A percentile compares a stretch with the other conserved stretches of the same genome.
phyloP scores from a whole-genome alignment of 805 yeast species.

The Candida corydali region DNA sequence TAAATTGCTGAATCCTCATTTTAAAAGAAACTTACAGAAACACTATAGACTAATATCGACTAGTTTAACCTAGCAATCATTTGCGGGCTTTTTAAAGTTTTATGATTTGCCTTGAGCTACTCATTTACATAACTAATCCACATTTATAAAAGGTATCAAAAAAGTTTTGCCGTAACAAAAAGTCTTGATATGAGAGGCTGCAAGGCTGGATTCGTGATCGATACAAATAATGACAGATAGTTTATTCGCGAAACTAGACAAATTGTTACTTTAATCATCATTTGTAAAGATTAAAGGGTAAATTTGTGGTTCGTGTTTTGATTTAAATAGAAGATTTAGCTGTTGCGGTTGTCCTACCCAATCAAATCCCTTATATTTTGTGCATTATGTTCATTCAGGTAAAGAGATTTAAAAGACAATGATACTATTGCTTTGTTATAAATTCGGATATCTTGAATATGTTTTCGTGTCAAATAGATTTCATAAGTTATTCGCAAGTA shows the following conservation, averaged over 20 bases:
- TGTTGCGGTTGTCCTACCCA: slow-evolving; percentile 59
- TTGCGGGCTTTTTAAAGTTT: slow-evolving; percentile 13
- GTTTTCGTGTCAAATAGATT: slow-evolving; percentile 58
- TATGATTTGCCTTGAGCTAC: slow-evolving; percentile 14
- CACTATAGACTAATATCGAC: slow-evolving; percentile 3
- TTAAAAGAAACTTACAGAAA: slow-evolving; percentile 8
- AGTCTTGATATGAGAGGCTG: slow-evolving; percentile 24
- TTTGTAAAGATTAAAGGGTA: slow-evolving; percentile 85
- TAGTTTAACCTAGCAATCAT: slow-evolving; percentile 6
- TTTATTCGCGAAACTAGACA: slow-evolving; percentile 57
- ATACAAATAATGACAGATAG: slow-evolving; percentile 50
- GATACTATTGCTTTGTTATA: slow-evolving; percentile 47
- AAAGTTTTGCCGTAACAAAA: slow-evolving; percentile 33
- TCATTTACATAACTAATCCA: slow-evolving; percentile 32
- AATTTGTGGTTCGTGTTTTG: slow-evolving; percentile 66
- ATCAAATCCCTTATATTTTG: slow-evolving; percentile 52
- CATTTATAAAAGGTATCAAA: slow-evolving; percentile 61
- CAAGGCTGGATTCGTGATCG: slow-evolving; percentile 47
- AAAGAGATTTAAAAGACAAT: slow-evolving; percentile 55
- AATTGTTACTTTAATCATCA: slow-evolving; percentile 60
- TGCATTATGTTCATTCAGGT: slow-evolving; percentile 60
- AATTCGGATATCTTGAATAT: slow-evolving; percentile 57
- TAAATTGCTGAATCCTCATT: slow-evolving; percentile 14
- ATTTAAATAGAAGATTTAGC: slow-evolving; percentile 50
- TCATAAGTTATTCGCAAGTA: too few species aligned